Evolutionary conservation across 169 alveolate genomes (phyloP).

Genomic region (Cryptosporidium canis): DNA sequence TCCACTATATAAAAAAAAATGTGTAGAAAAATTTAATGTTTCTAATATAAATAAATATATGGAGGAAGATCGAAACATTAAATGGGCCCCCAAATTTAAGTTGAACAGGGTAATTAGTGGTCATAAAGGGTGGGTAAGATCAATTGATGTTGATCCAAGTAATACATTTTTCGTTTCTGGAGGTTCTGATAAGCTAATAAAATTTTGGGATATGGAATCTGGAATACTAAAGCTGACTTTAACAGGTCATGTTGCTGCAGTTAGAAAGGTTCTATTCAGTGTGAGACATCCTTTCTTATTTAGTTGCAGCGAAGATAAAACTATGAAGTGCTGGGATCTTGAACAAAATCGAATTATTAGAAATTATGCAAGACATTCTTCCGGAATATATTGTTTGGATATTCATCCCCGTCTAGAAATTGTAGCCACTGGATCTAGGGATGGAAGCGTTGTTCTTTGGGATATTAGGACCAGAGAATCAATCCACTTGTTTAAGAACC

Average conservation of each 20-base stretch:
- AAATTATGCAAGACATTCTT: constrained; percentile 96
- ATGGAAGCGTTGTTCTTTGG: constrained; percentile 98
- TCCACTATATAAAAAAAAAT: neutral
- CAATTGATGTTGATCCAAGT: constrained; percentile 95
- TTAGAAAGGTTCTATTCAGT: constrained; percentile 93
- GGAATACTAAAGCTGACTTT: constrained; percentile 94
- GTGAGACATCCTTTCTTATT: constrained; percentile 96
- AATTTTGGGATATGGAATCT: constrained; percentile 98
- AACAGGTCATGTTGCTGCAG: constrained; percentile 97
- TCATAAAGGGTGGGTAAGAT: constrained; percentile 99
- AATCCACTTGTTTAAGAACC: constrained; percentile 93
- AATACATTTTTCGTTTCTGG: constrained; percentile 97
- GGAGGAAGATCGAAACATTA: constrained; percentile 69
- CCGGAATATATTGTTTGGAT: constrained; percentile 94
- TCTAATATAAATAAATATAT: neutral
- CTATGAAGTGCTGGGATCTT: constrained; percentile 97
- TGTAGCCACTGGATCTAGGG: constrained; percentile 97
- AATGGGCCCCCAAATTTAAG: constrained; percentile 98
- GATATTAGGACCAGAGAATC: constrained; percentile 96
- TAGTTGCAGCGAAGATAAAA: constrained; percentile 97
- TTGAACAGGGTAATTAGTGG: constrained; percentile 95
- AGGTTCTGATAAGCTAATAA: constrained; percentile 95
- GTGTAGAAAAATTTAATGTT: neutral
- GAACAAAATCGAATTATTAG: constrained; percentile 97
- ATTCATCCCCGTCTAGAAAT: constrained; percentile 97